Base-by-base conservation (phyloP, 164 flowering plant genomes). In the Vitis riparia region DNA sequence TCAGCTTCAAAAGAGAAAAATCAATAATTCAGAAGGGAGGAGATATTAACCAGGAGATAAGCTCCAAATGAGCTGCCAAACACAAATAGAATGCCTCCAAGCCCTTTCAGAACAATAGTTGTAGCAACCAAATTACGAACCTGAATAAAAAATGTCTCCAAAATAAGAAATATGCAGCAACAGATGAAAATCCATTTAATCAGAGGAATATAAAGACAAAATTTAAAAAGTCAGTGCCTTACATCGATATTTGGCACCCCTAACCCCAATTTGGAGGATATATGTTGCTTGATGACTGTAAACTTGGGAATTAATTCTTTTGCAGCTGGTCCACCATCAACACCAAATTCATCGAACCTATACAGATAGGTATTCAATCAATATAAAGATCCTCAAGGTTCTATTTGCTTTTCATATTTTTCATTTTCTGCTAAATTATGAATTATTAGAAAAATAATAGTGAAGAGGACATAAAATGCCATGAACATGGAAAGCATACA, bases 31-130 rank as follows among this genome's bases (percentile, higher is more conserved):
- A 53, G 23, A 49, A 50, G 13, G 37, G 48, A 30, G 48, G 29
- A 69, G 55, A n/a, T 27, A 30, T 79, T 65, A 1, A 93, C 98
- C 94, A 93, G 82, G 32, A 93, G 88, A 65, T 59, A 83, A 49
- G 98, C 97, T 69, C 97, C 98, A 74, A 88, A 64, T 29, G 85
- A 68, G 81, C 84, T 87, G 70, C 93, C 90, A 60, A 93, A 85
- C 63, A 93, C 77, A 63, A 93, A 93, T 0, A 89, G 78, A 64
- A 91, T 50, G 66, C 91, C 88, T 52, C 98, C 98, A 56, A 87
- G 50, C 10, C 89, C 88, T 66, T 91, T 91, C 63, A 88, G 67
- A 61, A 78, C 78, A n/a, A 89, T 77, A 5, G 77, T 62, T 2
- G 81, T 70, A 29, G 86, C 84, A 44, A 85, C 88, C 17, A 89